phyloP scores from a whole-genome alignment of 164 flowering plant genomes.

The Taxillus chinensis region DNA sequence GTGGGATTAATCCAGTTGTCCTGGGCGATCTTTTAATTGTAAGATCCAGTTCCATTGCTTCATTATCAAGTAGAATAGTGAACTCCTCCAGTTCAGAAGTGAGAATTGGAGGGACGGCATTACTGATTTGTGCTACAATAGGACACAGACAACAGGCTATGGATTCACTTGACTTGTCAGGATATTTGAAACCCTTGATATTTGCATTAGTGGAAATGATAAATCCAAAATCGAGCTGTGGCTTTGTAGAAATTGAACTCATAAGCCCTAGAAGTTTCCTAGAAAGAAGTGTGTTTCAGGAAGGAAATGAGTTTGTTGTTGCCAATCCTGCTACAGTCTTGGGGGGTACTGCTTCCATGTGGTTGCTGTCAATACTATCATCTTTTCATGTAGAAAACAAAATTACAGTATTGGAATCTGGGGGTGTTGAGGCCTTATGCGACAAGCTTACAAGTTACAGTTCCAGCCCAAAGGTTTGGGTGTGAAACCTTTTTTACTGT shows the following conservation, averaged over 20 bases:
- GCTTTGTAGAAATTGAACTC: constrained; percentile 47
- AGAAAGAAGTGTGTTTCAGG: constrained; percentile 46
- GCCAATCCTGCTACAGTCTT: constrained; percentile 62
- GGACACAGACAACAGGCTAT: constrained; percentile 46
- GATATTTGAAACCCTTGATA: constrained; percentile 50
- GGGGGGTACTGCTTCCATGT: constrained; percentile 66
- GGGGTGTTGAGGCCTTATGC: constrained; percentile 60
- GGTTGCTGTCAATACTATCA: constrained; percentile 68
- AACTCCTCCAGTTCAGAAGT: constrained; percentile 66
- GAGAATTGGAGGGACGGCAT: constrained; percentile 62
- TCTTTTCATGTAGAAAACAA: constrained; percentile 42
- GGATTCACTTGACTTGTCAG: constrained; percentile 53
- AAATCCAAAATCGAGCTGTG: constrained; percentile 38
- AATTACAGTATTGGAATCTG: constrained; percentile 61
- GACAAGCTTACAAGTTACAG: constrained; percentile 59
- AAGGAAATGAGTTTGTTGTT: constrained; percentile 54
- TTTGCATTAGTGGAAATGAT: constrained; percentile 63
- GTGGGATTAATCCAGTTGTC: constrained; percentile 51
- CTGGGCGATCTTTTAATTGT: constrained; percentile 56
- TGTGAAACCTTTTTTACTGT: too few species aligned
- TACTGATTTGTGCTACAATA: constrained; percentile 68
- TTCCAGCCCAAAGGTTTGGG: constrained; percentile 48
- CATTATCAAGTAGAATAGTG: constrained; percentile 56
- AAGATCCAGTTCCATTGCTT: constrained; percentile 34
- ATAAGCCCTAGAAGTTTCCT: constrained; percentile 45